Evolutionary conservation across 148 eudicot species (phyloP), one percentile per base, ranked within the genome.

Genomic region (Camellia japonica): DNA sequence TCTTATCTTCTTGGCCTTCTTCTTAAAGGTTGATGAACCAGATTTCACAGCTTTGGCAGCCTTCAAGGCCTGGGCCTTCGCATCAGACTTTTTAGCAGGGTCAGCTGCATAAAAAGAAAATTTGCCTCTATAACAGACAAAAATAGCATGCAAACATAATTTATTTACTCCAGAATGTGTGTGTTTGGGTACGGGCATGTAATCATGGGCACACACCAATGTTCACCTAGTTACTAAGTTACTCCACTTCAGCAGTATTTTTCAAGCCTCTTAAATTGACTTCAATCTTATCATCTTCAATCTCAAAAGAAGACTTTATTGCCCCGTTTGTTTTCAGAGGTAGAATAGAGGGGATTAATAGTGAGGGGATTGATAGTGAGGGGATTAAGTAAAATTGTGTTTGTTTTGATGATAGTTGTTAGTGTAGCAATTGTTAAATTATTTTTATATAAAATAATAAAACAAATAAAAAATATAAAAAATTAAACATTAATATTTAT

Each of bases 31-130:
- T 38, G 90, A 76, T 19, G 88, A 80, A 63, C 95, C 95, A 2
- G 93, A 80, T 76, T 93, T 93, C 47, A 92, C 94, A 3, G 98
- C 96, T 86, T 90, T 93, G 78, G 98, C 96, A 42, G 98, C 86
- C 82, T 93, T 93, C 90, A 88, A 70, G 77, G 98, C 98, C 82
- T 93, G 91, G 0, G 93, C 87, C 79, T 80, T 80, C 6, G 78
- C 78, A 51, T 80, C 83, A 4, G 84, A 42, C 85, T 84, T 87
- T 77, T 87, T 87, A 60, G 78, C 54, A 59, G 67, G 23, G 38
- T 75, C 78, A 75, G 78, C 78, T 75, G 42, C 51, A 18, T 56
- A 41, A 18, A 15, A 43, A 75, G 10, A 10, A 15, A 18, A 41
- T 4, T 49, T 13, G 42, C 6, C 15, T 56, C 38, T 15, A 2